phyloP scores from a whole-genome alignment of 2,329 filamentous ascomycete species.

The Phialocephala sp. region DNA sequence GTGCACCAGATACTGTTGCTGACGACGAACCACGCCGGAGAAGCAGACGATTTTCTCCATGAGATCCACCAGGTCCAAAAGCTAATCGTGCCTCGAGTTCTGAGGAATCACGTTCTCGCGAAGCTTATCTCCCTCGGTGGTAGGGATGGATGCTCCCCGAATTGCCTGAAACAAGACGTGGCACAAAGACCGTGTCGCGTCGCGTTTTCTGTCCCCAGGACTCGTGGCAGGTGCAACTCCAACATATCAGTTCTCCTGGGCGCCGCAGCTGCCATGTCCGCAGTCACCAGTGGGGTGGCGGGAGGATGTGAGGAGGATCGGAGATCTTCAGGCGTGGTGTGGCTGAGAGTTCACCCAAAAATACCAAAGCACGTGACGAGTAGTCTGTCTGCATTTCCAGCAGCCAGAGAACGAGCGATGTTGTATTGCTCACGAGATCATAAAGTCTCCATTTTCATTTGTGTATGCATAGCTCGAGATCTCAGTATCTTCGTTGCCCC shows the following conservation, averaged over 20 bases:
- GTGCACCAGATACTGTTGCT: too few species aligned
- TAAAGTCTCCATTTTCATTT: not conserved
- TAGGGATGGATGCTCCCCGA: not conserved
- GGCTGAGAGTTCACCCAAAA: not conserved
- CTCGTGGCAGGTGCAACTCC: not conserved
- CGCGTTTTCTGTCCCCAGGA: not conserved
- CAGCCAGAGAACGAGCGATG: not conserved
- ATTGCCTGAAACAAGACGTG: not conserved
- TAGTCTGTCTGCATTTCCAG: not conserved
- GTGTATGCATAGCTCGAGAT: too few species aligned
- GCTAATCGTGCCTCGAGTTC: not conserved
- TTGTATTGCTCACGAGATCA: not conserved
- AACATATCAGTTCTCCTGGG: not conserved
- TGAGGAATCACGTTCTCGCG: not conserved
- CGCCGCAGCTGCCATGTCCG: not conserved
- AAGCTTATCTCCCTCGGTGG: not conserved
- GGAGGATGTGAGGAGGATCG: not conserved
- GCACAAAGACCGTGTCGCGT: not conserved
- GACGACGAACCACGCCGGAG: too few species aligned
- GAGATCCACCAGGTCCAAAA: too few species aligned
- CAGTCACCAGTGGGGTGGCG: not conserved
- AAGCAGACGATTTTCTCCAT: too few species aligned
- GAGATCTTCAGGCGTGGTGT: not conserved
- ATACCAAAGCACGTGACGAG: not conserved
- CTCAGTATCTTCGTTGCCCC: not conserved